Evolutionary conservation across 1,139 yeast genomes (phyloP).

Genomic region (Wickerhamomyces sp.): DNA sequence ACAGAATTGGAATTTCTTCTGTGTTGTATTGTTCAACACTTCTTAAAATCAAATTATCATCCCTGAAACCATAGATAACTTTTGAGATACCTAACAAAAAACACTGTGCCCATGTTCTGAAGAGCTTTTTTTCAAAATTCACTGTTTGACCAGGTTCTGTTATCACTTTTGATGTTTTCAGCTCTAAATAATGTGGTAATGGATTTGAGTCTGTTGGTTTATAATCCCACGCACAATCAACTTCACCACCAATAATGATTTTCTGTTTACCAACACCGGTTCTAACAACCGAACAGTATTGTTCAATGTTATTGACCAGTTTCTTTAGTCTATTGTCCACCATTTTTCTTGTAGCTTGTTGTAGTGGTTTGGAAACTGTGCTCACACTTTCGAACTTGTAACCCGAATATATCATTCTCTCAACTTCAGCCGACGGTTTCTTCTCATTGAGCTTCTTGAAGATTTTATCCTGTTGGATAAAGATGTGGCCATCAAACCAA

Average conservation of each 20-base stretch:
- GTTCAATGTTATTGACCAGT: constrained; percentile 66
- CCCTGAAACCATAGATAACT: constrained; percentile 82
- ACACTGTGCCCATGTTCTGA: constrained; percentile 90
- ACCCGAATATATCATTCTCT: constrained; percentile 58
- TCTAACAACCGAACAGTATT: constrained; percentile 69
- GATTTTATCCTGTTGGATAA: constrained; percentile 57
- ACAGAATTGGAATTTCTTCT: constrained; percentile 66
- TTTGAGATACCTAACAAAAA: constrained; percentile 78
- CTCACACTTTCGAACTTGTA: constrained; percentile 82
- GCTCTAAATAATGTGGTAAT: constrained; percentile 74
- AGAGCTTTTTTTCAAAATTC: constrained; percentile 67
- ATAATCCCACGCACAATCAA: constrained; percentile 84
- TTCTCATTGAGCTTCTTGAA: constrained; percentile 23
- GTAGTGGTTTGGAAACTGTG: constrained; percentile 75
- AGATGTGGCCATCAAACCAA: constrained; percentile 79
- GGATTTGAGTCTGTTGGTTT: constrained; percentile 37
- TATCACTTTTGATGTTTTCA: constrained; percentile 66
- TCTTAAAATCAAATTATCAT: constrained; percentile 56
- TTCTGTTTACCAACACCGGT: constrained; percentile 78
- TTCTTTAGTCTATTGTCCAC: constrained; percentile 61
- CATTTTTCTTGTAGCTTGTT: constrained; percentile 53
- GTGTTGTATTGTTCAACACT: constrained; percentile 73
- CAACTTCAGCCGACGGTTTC: constrained; percentile 31
- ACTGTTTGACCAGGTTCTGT: constrained; percentile 47
- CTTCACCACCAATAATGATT: constrained; percentile 80